Conservation (phyloP, 2,329 filamentous ascomycete species). For the Colletotrichum spinosum region DNA sequence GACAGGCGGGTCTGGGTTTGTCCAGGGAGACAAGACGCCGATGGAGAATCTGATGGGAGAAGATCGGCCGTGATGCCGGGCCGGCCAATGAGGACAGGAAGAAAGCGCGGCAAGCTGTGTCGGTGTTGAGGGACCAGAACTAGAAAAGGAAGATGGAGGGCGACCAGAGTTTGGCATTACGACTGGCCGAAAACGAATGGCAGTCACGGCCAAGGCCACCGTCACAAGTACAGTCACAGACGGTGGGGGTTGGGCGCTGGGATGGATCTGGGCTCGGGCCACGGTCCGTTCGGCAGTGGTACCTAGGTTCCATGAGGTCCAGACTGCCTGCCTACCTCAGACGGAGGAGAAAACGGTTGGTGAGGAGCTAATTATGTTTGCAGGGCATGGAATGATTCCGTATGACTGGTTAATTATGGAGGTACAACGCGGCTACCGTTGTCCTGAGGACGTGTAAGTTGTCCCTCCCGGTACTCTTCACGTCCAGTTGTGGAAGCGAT, state of each 20-base stretch:
- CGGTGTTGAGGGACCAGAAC: slow-evolving; percentile 13
- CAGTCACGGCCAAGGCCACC: slow-evolving; percentile 15
- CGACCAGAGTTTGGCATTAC: no score
- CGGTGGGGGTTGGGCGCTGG: slow-evolving; percentile 32
- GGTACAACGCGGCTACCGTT: no score
- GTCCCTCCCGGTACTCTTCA: no score
- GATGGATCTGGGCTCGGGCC: slow-evolving; percentile 2
- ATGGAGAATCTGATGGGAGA: not conserved
- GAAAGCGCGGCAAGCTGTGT: slow-evolving; percentile 10
- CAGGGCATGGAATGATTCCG: slow-evolving; percentile 21
- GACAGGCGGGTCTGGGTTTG: not conserved
- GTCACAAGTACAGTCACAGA: slow-evolving; percentile 6
- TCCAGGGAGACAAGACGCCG: no score
- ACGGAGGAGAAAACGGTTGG: no score
- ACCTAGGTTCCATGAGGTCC: not conserved
- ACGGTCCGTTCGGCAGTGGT: slow-evolving; percentile 26
- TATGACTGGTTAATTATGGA: not conserved
- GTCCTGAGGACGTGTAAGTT: no score
- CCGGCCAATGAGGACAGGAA: slow-evolving; percentile 22
- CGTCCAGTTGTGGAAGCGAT: not conserved
- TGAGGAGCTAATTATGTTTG: not conserved
- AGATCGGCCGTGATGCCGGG: slow-evolving; percentile 10
- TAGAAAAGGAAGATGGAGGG: slow-evolving; percentile 4
- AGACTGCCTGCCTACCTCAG: slow-evolving; percentile 38
- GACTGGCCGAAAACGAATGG: slow-evolving; percentile 29